A percentile compares a stretch with the other conserved stretches of the same genome.
These are phyloP conservation scores for Boletus reticuloceps DNA, from an alignment of 768 basidiomycete genomes.

Conservation along the genomic window DNA sequence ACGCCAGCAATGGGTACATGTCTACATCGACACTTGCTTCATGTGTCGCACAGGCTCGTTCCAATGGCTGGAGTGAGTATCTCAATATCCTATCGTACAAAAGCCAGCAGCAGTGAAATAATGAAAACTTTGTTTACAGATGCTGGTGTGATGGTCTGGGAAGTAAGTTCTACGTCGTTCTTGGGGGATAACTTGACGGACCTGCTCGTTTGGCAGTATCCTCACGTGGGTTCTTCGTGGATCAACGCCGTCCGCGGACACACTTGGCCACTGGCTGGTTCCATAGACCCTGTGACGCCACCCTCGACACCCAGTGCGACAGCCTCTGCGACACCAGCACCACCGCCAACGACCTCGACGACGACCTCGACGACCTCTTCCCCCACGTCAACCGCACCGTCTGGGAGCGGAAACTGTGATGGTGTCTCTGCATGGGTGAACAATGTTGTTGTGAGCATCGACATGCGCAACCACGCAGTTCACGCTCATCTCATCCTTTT, in stretches of 20 bases:
- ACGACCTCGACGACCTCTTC: no score
- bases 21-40: constrained; percentile 44
- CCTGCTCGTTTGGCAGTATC: not conserved
- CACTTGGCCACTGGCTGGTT: constrained; percentile 28
- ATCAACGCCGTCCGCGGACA: constrained; percentile 35
- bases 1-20: constrained; percentile 53
- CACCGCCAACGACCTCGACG: not conserved
- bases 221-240: constrained; percentile 36
- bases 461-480: no score
- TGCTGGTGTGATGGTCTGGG: not conserved
- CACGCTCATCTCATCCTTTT: no score
- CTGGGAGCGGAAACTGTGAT: no score
- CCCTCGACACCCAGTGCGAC: not conserved
- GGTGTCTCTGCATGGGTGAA: no score
- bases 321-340: not conserved
- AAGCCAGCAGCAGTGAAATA: no score
- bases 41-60: constrained; percentile 36
- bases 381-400: no score
- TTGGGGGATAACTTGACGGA: not conserved
- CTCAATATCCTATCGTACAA: not conserved
- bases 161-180: not conserved
- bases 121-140: not conserved
- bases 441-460: no score
- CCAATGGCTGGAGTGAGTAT: constrained; percentile 13
- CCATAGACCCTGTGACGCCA: not conserved